Evolutionary conservation across 1,284 basidiomycete genomes (phyloP).

Genomic region (Mycosarcoma maydis): DNA sequence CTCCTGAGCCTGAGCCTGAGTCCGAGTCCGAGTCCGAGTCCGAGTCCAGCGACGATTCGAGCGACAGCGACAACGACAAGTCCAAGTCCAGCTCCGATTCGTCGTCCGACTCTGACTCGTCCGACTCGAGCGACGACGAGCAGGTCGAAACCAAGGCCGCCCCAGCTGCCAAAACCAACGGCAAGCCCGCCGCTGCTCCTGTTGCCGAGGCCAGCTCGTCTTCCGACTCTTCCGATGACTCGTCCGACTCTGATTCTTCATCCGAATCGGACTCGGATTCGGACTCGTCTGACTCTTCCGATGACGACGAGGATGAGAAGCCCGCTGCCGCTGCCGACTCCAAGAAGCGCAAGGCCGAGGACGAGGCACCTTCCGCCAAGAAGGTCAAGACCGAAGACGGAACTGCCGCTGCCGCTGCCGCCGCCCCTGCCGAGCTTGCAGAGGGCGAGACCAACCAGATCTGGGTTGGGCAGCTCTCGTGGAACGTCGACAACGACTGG

Average conservation of each 20-base stretch:
- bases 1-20: constrained; percentile 40
- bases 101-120: constrained; percentile 1
- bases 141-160: constrained; percentile 25
- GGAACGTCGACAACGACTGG: constrained; percentile 98
- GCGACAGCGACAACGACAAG: constrained; percentile 18
- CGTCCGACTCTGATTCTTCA: constrained; percentile 19
- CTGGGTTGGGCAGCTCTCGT: constrained; percentile 93
- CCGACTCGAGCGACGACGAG: constrained; percentile 28
- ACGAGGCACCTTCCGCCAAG: constrained; percentile 76
- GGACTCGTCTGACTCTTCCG: constrained; percentile 21
- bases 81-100: constrained; percentile 3
- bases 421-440: constrained; percentile 64
- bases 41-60: constrained; percentile 10
- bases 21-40: constrained; percentile 18
- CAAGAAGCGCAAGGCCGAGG: constrained; percentile 85
- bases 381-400: constrained; percentile 78
- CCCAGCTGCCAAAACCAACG: constrained; percentile 44
- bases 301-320: constrained; percentile 59
- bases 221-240: constrained; percentile 19
- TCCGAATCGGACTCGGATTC: constrained; percentile 27
- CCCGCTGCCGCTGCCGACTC: constrained; percentile 59
- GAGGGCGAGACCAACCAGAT: constrained; percentile 76
- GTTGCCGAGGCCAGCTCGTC: constrained; percentile 25
- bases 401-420: constrained; percentile 40
- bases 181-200: constrained; percentile 38